These are phyloP conservation scores for Schizophyllum commune DNA, from an alignment of 1,284 basidiomycete genomes.

Conservation along the genomic window DNA sequence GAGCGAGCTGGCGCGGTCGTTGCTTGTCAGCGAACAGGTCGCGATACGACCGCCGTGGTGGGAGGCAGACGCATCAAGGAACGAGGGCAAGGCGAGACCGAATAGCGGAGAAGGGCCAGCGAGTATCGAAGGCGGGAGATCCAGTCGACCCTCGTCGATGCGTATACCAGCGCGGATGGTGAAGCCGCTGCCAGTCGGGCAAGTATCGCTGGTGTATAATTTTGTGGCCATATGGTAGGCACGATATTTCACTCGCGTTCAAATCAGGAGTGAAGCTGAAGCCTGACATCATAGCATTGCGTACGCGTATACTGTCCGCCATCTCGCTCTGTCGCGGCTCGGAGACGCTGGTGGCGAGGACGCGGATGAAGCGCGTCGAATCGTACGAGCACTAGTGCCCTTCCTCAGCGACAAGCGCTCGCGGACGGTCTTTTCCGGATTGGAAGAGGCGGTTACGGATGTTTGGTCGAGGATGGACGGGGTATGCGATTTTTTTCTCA, in stretches of 20 bases:
- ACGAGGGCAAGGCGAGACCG: no score
- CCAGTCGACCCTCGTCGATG: slow-evolving; percentile 37
- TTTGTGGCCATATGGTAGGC: slow-evolving; percentile 58
- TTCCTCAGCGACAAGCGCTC: slow-evolving; percentile 35
- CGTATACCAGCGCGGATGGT: slow-evolving; percentile 42
- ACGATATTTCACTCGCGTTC: not conserved
- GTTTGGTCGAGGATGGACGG: slow-evolving; percentile 4
- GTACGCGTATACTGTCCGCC: slow-evolving; percentile 58
- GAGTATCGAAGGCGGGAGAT: slow-evolving; percentile 19
- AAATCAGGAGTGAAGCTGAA: not conserved
- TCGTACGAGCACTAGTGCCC: slow-evolving; percentile 47
- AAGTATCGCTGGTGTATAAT: slow-evolving; percentile 51
- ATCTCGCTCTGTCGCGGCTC: slow-evolving; percentile 50
- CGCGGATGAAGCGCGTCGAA: slow-evolving; percentile 32
- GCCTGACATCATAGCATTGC: slow-evolving; percentile 49
- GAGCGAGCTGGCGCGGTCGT: slow-evolving; percentile 45
- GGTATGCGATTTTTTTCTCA: slow-evolving; percentile 1
- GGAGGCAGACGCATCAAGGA: slow-evolving; percentile 30
- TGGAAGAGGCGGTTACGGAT: slow-evolving; percentile 11
- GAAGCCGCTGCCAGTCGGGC: slow-evolving; percentile 28
- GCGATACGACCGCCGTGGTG: slow-evolving; percentile 57
- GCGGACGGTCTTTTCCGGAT: slow-evolving; percentile 5
- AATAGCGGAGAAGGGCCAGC: slow-evolving; percentile 1
- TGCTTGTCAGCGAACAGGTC: slow-evolving; percentile 53
- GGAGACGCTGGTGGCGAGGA: slow-evolving; percentile 34